These are phyloP conservation scores for Saturnispora mendoncae DNA, from an alignment of 805 yeast genomes.

Conservation along the genomic window DNA sequence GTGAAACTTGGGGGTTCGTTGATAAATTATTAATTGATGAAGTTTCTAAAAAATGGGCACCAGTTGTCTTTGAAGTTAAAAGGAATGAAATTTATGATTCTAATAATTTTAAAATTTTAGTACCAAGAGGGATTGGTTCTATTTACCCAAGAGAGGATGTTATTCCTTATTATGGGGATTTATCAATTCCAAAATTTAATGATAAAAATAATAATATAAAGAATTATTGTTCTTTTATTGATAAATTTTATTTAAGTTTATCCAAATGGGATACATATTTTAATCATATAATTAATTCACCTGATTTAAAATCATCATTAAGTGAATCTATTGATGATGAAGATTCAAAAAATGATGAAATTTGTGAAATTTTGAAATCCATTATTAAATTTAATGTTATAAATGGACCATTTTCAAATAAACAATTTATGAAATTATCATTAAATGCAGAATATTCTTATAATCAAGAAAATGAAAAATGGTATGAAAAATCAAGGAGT, in stretches of 20 bases:
- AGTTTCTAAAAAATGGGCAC: constrained; percentile 81
- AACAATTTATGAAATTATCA: constrained; percentile 55
- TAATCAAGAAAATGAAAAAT: constrained; percentile 34
- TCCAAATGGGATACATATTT: constrained; percentile 77
- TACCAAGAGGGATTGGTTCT: constrained; percentile 81
- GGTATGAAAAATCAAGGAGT: constrained; percentile 39
- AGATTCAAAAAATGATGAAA: constrained; percentile 10
- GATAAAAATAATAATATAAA: constrained; percentile 25
- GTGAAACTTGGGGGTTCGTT: constrained; percentile 67
- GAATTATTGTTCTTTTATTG: constrained; percentile 57
- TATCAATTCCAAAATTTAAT: constrained; percentile 32
- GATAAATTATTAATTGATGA: constrained; percentile 48
- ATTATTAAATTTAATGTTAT: constrained; percentile 38
- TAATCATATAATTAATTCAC: constrained; percentile 18
- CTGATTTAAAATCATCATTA: constrained; percentile 23
- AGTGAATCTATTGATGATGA: neutral
- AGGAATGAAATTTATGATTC: constrained; percentile 30
- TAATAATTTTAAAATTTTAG: constrained; percentile 59
- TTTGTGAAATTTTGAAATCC: constrained; percentile 19
- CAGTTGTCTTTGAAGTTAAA: constrained; percentile 82
- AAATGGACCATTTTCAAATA: constrained; percentile 37
- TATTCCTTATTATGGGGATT: constrained; percentile 87
- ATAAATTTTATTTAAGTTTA: constrained; percentile 61
- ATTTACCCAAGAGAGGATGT: constrained; percentile 67
- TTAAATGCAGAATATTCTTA: constrained; percentile 54